A percentile compares a stretch with the other conserved stretches of the same genome.
These are phyloP conservation scores for Solanum gracilifrons DNA, from an alignment of 257 asterid species.

Conservation along the genomic window DNA sequence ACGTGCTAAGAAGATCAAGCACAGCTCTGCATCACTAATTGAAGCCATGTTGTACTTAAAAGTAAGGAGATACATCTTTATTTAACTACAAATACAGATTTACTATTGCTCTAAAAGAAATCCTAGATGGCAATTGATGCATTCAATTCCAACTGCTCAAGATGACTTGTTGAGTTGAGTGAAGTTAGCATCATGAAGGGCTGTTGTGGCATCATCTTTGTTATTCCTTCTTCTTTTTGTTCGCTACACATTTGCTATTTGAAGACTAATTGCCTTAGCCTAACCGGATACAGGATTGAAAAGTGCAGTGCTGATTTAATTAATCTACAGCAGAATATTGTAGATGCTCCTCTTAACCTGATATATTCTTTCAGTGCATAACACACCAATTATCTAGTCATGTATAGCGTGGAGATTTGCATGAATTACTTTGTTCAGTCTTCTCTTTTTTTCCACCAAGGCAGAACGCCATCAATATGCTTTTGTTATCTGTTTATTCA, in stretches of 20 bases:
- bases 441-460: not conserved
- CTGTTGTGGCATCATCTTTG: not conserved
- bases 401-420: not conserved
- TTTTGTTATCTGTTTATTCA: conserved; percentile 8
- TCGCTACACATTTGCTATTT: not conserved
- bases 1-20: not conserved
- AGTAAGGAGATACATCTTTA: not conserved
- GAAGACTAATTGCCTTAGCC: not conserved
- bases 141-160: not conserved
- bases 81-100: not conserved
- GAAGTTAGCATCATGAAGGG: not conserved
- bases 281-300: not conserved
- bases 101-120: not conserved
- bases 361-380: not conserved
- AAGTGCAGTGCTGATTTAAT: not conserved
- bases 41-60: not conserved
- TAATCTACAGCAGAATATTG: not conserved
- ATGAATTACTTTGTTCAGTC: not conserved
- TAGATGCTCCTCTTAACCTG: not conserved
- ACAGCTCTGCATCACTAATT: not conserved
- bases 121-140: not conserved
- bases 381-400: not conserved
- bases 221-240: not conserved
- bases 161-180: not conserved
- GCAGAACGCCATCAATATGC: not conserved